Evolutionary conservation across 805 yeast species (phyloP).

Genomic region (Yarrowia alimentaria): DNA sequence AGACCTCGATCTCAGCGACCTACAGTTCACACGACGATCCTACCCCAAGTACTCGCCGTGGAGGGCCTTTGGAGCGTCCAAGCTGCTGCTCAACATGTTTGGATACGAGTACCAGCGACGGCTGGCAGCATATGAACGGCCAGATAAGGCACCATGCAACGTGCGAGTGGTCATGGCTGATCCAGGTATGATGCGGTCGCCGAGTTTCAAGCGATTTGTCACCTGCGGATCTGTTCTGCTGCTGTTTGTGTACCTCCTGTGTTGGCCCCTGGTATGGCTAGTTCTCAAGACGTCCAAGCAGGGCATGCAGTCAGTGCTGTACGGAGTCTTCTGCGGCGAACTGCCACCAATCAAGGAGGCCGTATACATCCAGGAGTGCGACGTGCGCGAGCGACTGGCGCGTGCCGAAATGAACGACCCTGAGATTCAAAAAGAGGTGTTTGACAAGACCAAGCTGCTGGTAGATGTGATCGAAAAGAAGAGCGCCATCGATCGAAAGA

Average conservation of each 20-base stretch:
- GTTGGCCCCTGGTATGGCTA: conserved; percentile 82
- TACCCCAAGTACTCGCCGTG: conserved; percentile 68
- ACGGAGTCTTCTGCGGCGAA: conserved; percentile 70
- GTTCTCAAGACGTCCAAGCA: conserved; percentile 69
- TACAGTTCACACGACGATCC: conserved; percentile 57
- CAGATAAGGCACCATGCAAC: conserved; percentile 66
- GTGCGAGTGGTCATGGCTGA: conserved; percentile 73
- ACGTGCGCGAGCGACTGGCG: conserved; percentile 46
- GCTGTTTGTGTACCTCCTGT: conserved; percentile 58
- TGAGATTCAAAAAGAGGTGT: conserved; percentile 59
- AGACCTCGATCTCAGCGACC: conserved; percentile 56
- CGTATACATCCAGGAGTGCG: conserved; percentile 71
- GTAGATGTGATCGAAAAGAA: conserved; percentile 64
- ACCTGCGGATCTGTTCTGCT: conserved; percentile 73
- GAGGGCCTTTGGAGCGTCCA: conserved; percentile 77
- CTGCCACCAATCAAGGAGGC: conserved; percentile 63
- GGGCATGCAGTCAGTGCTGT: conserved; percentile 78
- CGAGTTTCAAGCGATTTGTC: conserved; percentile 73
- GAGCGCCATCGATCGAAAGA: conserved; percentile 66
- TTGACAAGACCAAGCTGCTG: conserved; percentile 56
- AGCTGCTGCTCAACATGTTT: conserved; percentile 70
- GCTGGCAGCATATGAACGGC: conserved; percentile 56
- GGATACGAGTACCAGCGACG: conserved; percentile 76
- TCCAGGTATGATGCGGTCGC: conserved; percentile 90
- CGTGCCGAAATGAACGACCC: conserved; percentile 64